Percentiles rank a stretch among this genome's conserved stretches.
phyloP scores from a whole-genome alignment of 306 rosid species.

The Quercus engelmannii region DNA sequence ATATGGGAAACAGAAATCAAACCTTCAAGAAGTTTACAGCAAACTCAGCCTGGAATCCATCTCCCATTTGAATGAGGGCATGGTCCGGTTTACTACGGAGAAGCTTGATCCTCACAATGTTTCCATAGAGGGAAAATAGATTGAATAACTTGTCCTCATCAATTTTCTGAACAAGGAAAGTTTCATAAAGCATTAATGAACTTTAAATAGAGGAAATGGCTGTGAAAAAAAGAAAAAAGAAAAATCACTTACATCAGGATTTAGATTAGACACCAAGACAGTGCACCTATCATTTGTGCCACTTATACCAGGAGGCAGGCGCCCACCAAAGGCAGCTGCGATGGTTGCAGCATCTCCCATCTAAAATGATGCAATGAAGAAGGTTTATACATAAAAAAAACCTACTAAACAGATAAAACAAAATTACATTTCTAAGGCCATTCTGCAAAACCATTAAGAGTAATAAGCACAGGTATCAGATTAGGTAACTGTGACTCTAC shows the following conservation, averaged over 20 bases:
- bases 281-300: conserved; percentile 99
- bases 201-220: background rate
- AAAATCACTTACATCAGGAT: conserved; percentile 73
- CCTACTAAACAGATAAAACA: background rate
- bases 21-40: conserved; percentile 98
- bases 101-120: conserved; percentile 89
- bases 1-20: conserved; percentile 22
- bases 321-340: conserved; percentile 90
- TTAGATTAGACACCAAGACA: conserved; percentile 79
- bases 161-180: conserved; percentile 51
- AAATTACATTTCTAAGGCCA: background rate
- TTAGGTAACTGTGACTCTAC: too few relatives aligned
- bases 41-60: conserved; percentile 95
- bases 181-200: background rate
- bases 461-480: background rate
- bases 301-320: conserved; percentile 93
- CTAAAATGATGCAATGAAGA: conserved; percentile 30
- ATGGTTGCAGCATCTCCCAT: conserved; percentile 91
- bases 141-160: conserved; percentile 97
- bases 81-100: conserved; percentile 96
- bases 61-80: conserved; percentile 98
- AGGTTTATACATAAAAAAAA: background rate
- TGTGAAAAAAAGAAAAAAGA: conserved; percentile 19
- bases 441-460: background rate
- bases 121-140: conserved; percentile 94